Evolutionary conservation across 371 early-diverging fungal species (phyloP).

Genomic region (Amoeboradix gromovi): DNA sequence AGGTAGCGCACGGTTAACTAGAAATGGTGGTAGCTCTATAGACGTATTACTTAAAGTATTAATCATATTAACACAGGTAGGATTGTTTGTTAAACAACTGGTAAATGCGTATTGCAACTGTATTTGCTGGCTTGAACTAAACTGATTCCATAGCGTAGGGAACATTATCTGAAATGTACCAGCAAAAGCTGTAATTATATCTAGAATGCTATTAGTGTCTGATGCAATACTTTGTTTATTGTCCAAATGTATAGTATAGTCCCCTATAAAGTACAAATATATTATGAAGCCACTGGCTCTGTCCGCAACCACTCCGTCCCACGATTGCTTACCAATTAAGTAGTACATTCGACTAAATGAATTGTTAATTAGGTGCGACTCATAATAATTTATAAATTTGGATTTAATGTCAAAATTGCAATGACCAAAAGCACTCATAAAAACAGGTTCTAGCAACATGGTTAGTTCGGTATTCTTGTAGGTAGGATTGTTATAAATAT

Average conservation of each 20-base stretch:
- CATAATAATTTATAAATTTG: not conserved
- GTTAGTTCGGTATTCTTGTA: not conserved
- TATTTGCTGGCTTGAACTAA: not conserved
- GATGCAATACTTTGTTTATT: not conserved
- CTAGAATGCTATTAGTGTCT: not conserved
- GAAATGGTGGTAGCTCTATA: not conserved
- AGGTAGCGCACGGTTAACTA: too few relatives aligned
- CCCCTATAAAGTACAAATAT: not conserved
- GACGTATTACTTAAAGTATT: not conserved
- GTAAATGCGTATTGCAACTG: not conserved
- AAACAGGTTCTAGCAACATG: not conserved
- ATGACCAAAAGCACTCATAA: not conserved
- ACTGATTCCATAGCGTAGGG: not conserved
- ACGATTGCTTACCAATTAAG: not conserved
- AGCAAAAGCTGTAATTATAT: not conserved
- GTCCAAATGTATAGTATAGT: not conserved
- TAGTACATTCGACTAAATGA: not conserved
- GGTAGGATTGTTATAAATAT: not conserved
- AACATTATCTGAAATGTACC: not conserved
- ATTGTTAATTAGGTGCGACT: not conserved
- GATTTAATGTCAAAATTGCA: not conserved
- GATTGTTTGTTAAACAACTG: too few relatives aligned
- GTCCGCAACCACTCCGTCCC: not conserved
- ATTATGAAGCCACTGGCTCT: not conserved
- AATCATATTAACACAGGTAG: not conserved